Conservation (phyloP, 257 asterid species). For the Cinchona pubescens region DNA sequence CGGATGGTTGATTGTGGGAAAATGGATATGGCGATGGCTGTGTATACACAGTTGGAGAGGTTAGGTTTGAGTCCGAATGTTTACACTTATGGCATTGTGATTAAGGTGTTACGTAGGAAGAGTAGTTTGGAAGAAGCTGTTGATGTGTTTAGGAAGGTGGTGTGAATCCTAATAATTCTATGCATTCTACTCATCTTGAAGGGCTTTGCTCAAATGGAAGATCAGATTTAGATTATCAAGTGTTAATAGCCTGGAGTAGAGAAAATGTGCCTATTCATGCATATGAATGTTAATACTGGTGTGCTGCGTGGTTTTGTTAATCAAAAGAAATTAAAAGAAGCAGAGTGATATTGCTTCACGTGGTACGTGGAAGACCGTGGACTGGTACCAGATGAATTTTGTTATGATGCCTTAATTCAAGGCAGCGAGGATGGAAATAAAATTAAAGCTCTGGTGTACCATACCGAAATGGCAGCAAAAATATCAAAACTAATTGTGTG, state of each 20-base stretch:
- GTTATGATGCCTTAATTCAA: constrained; percentile 49
- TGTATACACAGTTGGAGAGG: constrained; percentile 50
- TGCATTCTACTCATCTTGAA: constrained; percentile 44
- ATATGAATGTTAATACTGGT: constrained; percentile 40
- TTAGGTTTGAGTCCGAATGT: constrained; percentile 59
- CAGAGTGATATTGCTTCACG: constrained; percentile 49
- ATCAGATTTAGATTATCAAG: constrained; percentile 39
- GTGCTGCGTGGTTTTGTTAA: constrained; percentile 61
- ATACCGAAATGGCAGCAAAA: constrained; percentile 55
- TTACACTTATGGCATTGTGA: constrained; percentile 67
- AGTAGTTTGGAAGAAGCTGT: constrained; percentile 54
- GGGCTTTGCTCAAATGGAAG: constrained; percentile 57
- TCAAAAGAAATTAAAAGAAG: constrained; percentile 52
- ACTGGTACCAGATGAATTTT: constrained; percentile 35
- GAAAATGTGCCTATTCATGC: constrained; percentile 35
- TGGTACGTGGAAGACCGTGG: constrained; percentile 61
- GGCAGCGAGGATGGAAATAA: constrained; percentile 61
- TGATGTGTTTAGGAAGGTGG: constrained; percentile 55
- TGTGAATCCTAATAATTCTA: constrained; percentile 46
- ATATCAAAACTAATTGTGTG: constrained; percentile 52
- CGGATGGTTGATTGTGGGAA: constrained; percentile 52
- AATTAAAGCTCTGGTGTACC: constrained; percentile 47
- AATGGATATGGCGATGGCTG: constrained; percentile 44
- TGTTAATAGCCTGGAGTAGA: constrained; percentile 34
- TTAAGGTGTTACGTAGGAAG: constrained; percentile 59